Evolutionary conservation across 1,284 basidiomycete genomes (phyloP).

Genomic region (Pseudozyma hubeiensis): DNA sequence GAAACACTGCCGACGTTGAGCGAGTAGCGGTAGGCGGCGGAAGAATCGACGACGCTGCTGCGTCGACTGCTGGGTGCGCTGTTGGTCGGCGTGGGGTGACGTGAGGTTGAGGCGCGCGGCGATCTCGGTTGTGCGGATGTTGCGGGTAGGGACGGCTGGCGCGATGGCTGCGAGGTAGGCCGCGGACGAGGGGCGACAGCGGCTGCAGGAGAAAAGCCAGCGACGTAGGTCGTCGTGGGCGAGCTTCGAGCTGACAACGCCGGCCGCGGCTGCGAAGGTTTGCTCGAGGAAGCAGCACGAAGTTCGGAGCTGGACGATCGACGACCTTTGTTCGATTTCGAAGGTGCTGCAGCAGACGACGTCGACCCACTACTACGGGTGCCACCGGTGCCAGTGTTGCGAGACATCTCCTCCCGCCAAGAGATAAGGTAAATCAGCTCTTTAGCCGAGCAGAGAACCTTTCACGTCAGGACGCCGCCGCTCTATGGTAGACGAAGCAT

Average conservation of each 20-base stretch:
- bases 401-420: no score
- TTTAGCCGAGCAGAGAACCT: no score
- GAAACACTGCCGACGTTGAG: conserved; percentile 24
- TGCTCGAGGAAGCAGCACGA: background rate
- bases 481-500: no score
- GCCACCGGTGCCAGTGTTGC: background rate
- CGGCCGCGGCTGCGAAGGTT: background rate
- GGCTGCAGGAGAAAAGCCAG: conserved; percentile 1
- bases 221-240: background rate
- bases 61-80: conserved; percentile 21
- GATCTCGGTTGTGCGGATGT: conserved; percentile 1
- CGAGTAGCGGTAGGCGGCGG: conserved; percentile 27
- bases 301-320: background rate
- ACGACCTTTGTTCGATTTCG: background rate
- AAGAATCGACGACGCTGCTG: conserved; percentile 27
- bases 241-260: background rate
- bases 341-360: background rate
- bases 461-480: no score
- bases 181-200: background rate
- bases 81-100: conserved; percentile 6
- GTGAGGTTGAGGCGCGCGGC: background rate
- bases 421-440: no score
- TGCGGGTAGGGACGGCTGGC: background rate
- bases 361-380: background rate
- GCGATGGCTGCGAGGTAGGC: background rate